Evolutionary conservation across 1,139 yeast genomes (phyloP).

Genomic region (Sugiyamaella japonica): DNA sequence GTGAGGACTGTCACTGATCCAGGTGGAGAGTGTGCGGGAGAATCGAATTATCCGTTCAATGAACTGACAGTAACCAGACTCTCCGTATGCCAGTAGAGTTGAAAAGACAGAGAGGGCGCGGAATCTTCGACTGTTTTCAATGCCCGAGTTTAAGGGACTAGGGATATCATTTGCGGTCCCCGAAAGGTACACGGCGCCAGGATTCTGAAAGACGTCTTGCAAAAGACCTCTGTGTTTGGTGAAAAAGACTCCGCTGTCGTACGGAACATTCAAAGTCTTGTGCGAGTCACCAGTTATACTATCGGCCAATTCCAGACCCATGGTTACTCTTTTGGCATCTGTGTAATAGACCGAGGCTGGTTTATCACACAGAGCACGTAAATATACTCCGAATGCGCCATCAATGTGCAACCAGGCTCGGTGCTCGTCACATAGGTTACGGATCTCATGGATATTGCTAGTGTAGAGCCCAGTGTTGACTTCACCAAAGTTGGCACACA

Average conservation of each 20-base stretch:
- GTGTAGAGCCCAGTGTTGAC: conserved; percentile 36
- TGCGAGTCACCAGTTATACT: conserved; percentile 36
- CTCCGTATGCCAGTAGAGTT: conserved; percentile 33
- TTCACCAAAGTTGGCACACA: conserved; percentile 33
- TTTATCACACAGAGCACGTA: conserved; percentile 23
- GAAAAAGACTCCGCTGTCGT: conserved; percentile 34
- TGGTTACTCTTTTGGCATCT: conserved; percentile 25
- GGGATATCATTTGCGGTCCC: conserved; percentile 11
- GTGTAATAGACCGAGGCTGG: conserved; percentile 14
- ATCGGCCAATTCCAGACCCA: conserved; percentile 33
- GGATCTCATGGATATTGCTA: conserved; percentile 21
- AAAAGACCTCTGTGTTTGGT: conserved; percentile 23
- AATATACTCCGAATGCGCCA: conserved; percentile 34
- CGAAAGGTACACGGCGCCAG: conserved; percentile 34
- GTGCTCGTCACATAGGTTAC: conserved; percentile 32
- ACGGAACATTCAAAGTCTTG: conserved; percentile 36
- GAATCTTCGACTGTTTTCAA: conserved; percentile 35
- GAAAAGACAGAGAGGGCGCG: conserved; percentile 33
- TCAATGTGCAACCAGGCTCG: conserved; percentile 37
- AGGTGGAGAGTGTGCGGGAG: conserved; percentile 27
- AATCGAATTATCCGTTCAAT: conserved; percentile 28
- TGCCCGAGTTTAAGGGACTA: conserved; percentile 31
- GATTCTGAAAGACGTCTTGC: conserved; percentile 30
- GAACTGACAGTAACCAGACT: conserved; percentile 27
- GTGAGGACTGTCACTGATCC: conserved; percentile 21